Evolutionary conservation across 2,329 filamentous ascomycete species (phyloP).

Genomic region (Phialemonium atrogriseum): DNA sequence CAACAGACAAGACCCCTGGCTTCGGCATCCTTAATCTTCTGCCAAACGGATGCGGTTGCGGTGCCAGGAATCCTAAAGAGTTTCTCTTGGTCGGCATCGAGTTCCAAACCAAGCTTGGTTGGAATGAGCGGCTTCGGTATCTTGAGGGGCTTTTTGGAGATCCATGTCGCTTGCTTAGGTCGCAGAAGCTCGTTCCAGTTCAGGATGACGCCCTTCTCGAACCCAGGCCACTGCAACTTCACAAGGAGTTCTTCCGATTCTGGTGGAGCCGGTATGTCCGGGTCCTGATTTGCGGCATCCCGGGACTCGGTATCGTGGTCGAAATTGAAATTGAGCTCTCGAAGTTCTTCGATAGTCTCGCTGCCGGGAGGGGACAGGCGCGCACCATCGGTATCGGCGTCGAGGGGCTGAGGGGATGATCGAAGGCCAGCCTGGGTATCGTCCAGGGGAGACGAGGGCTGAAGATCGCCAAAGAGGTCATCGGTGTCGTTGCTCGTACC

Average conservation of each 20-base stretch:
- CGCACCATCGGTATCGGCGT: constrained; percentile 16
- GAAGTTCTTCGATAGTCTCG: constrained; percentile 27
- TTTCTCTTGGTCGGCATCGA: constrained; percentile 80
- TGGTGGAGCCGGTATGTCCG: constrained; percentile 61
- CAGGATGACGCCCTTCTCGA: constrained; percentile 65
- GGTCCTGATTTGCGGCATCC: constrained; percentile 47
- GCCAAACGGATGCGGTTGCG: constrained; percentile 41
- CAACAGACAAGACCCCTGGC: constrained; percentile 37
- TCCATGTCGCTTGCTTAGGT: constrained; percentile 67
- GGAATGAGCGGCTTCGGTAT: constrained; percentile 75
- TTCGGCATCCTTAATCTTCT: constrained; percentile 45
- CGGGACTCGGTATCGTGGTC: constrained; percentile 31
- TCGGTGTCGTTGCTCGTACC: constrained; percentile 53
- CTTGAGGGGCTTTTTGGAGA: constrained; percentile 70
- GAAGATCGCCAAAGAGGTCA: constrained; percentile 61
- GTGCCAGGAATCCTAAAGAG: constrained; percentile 68
- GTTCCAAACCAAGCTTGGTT: constrained; percentile 80
- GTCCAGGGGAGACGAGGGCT: constrained; percentile 38
- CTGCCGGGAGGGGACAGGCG: constrained; percentile 21
- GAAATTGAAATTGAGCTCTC: constrained; percentile 33
- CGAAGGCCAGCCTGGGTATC: constrained; percentile 24
- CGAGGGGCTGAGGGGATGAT: constrained; percentile 17
- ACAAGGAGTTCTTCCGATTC: constrained; percentile 63
- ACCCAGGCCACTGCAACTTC: constrained; percentile 72
- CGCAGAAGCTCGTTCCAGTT: constrained; percentile 79